Evolutionary conservation across 2,329 filamentous ascomycete genomes (phyloP), one percentile per base, ranked within the genome.

Genomic region (Chalaropsis ovoidea): DNA sequence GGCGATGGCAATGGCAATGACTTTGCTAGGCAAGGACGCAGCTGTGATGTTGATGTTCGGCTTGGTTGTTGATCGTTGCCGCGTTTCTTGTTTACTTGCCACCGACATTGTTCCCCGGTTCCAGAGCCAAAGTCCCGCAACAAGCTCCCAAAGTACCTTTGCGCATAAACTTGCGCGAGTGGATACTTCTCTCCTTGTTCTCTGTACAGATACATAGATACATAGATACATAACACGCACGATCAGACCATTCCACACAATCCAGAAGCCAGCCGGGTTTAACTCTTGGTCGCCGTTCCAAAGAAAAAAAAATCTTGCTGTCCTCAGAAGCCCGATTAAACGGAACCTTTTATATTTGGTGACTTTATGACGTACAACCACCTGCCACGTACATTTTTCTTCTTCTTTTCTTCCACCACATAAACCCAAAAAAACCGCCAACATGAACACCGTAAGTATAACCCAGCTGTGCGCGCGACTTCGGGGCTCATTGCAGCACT

Each of bases 361-460:
- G 8, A 39, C 4, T 39, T 39, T 39, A 3, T 7, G 8, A 39
- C 3, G 35, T 39, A 39, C 35, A 39, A 39, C 4, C 1, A 10
- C 35, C 8, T 8, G 35, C 19, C 58, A 13, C 24, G 19, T 47
- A 27, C 22, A 17, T n/a, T 49, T 45, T 6, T 61, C 47, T 31
- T 41, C n/a, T 19, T 58, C n/a, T 17, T 43, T 52, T 47, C 56
- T 47, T 7, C 39, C 17, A 27, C 35, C 39, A 45, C 41, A 52
- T 42, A 67, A 17, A 58, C 66, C 39, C 61, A 62, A 24, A 45
- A 31, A 39, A 47, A 45, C 22, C 49, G 41, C 68, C 70, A 76
- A 70, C 41, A 83, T 84, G 81, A 83, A 84, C 71, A 84, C 80
- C 62, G 81, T 83, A 74, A 74, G 80, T 73, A 43, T 54, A 65